Percentiles rank a stretch among this genome's conserved stretches.
Evolutionary conservation across 495 filamentous ascomycete genomes (phyloP).

Genomic region (Xylaria nigripes): DNA sequence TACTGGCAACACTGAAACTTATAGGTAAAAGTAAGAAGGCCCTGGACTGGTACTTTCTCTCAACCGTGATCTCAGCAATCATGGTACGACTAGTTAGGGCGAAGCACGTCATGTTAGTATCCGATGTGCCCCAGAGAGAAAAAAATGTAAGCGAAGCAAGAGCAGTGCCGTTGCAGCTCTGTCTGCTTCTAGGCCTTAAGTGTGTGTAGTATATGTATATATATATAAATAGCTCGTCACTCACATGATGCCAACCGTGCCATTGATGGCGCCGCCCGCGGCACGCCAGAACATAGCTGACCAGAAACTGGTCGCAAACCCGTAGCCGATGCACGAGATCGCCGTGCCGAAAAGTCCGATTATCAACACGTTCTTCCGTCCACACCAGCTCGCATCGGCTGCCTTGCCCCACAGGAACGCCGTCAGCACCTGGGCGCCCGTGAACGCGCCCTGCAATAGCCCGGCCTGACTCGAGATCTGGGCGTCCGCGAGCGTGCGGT

Average conservation of each 20-base stretch:
- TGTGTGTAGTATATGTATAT: no score
- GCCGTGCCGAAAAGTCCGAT: conserved; percentile 59
- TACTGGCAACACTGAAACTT: conserved; percentile 59
- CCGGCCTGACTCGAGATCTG: conserved; percentile 61
- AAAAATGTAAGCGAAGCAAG: no score
- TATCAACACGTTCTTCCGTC: conserved; percentile 58
- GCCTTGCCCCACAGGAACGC: conserved; percentile 66
- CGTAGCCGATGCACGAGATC: conserved; percentile 59
- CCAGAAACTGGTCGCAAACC: conserved; percentile 55
- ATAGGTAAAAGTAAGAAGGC: conserved; percentile 55
- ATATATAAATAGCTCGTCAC: conserved; percentile 1
- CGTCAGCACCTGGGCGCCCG: conserved; percentile 65
- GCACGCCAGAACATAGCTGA: conserved; percentile 57
- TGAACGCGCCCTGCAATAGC: conserved; percentile 60
- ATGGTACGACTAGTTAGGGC: conserved; percentile 44
- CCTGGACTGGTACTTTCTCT: conserved; percentile 48
- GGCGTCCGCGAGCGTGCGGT: conserved; percentile 49
- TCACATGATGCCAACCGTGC: conserved; percentile 60
- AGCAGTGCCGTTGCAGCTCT: no score
- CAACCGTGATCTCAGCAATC: conserved; percentile 61
- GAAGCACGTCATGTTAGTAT: not conserved
- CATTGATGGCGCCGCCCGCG: conserved; percentile 60
- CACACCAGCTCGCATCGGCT: conserved; percentile 56
- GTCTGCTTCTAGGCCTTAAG: no score
- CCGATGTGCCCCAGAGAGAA: no score